Percentiles rank a stretch among this genome's conserved stretches.
Conservation (phyloP, 1,284 basidiomycete species). For the Ganoderma lucidum region DNA sequence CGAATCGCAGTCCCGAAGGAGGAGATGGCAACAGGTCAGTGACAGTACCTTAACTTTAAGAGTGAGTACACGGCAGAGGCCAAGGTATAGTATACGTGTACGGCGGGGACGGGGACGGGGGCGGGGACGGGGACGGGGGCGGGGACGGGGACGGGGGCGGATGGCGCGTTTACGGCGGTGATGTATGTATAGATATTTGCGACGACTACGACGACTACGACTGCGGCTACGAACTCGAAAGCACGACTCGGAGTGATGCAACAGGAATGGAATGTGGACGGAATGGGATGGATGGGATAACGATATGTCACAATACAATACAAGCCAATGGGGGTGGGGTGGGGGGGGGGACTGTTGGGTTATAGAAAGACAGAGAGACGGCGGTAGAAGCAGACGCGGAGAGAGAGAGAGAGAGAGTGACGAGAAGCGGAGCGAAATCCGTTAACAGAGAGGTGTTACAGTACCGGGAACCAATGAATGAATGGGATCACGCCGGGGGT, state of each 20-base stretch:
- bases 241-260: slow-evolving; percentile 1
- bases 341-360: background rate
- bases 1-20: background rate
- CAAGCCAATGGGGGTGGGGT: background rate
- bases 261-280: background rate
- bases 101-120: background rate
- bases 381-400: too few relatives aligned
- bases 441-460: background rate
- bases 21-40: background rate
- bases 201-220: background rate
- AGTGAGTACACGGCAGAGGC: background rate
- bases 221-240: background rate
- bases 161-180: background rate
- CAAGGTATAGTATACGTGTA: background rate
- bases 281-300: background rate
- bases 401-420: background rate
- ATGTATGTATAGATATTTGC: background rate
- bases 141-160: background rate
- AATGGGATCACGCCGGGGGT: background rate
- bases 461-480: background rate
- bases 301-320: background rate
- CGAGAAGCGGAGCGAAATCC: background rate
- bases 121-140: background rate
- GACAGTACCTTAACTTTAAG: too few relatives aligned
- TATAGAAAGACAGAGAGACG: slow-evolving; percentile 9